Evolutionary conservation across 2,329 filamentous ascomycete species (phyloP), one percentile per base, ranked within the genome.

Genomic region (Ophiosphaerella korrae): DNA sequence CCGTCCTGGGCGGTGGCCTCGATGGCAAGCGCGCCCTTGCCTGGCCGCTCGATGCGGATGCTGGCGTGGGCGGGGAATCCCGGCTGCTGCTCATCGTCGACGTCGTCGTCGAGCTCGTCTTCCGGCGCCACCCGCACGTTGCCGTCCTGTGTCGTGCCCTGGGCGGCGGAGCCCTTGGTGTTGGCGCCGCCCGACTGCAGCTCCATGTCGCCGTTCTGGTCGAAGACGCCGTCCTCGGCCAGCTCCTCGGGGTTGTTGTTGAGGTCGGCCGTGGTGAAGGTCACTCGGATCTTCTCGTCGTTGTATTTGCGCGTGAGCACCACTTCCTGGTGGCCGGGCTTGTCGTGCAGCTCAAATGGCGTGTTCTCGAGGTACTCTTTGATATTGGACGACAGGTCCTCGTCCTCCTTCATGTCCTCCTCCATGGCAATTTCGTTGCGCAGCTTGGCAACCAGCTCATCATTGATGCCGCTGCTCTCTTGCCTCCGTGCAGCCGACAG

Each of bases 341-440:
- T 85, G 75, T 99, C 94, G 68, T 90, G 81, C 55, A 87, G 74
- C 78, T 93, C 82, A 76, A 92, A 99, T 35, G 88, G 84, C 70
- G 88, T 87, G 78, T 90, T 93, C 71, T 93, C 86, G 41, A 97
- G 78, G 77, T 95, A 97, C 74, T 94, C 90, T 78, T 91, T 88
- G 74, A 97, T 84, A 73, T 87, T 89, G 57, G 86, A 82, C 35
- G 91, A 88, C 60, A 89, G 77, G 59, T 89, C 84, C 67, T 90
- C 85, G 55, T 84, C 81, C 60, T 87, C 82, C 76, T 88, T 87
- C 76, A 92, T 87, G 70, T 92, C 87, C 67, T 86, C 84, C 82
- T 97, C 94, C 70, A 96, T 67, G 42, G 63, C 55, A 46, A 73
- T 71, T 47, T 74, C 71, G 41, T 60, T 70, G 58, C 90, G 85